Evolutionary conservation across 495 filamentous ascomycete genomes (phyloP), one percentile per base, ranked within the genome.

Genomic region (Trichocladium uniseriatum): DNA sequence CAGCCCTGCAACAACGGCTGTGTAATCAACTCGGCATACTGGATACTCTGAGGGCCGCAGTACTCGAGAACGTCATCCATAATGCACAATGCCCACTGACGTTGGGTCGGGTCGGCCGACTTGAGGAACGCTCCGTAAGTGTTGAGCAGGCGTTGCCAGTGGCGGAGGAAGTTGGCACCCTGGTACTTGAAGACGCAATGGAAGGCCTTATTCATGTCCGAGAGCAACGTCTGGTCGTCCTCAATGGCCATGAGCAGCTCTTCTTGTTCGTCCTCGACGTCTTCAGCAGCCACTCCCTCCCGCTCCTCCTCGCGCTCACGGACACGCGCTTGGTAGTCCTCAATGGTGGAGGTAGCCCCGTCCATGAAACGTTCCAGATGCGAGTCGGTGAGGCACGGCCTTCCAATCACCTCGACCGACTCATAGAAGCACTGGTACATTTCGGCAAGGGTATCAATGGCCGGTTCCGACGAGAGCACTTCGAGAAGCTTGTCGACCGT

Each of bases 351-450:
- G 55, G 83, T 77, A 19, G 87, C 87, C 0, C 82, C 83, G 50
- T 86, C 79, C 53, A 97, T 90, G 69, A 96, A 99, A 14, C 78
- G 79, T 32, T 73, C 69, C 87, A 97, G 88, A 62, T 94, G 82
- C 37, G 81, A 73, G 39, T 73, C 71, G 20, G 72, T 86, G 13
- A 99, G 76, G 60, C 82, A 89, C 55, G 84, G 78, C 67, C 84
- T 83, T 48, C 89, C 91, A 51, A 95, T 79, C 6, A 95, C 87
- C 68, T 96, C 92, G 15, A 99, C 86, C 6, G 87, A 95, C 66
- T 99, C 94, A 66, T 99, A 99, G 74, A 97, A 97, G 76, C 92
- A 97, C 67, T 97, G 91, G 64, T 96, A 99, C 87, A 99, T 95
- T 70, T 97, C 94, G 10, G 94, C 91, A 16, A 99, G 79, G 0